Evolutionary conservation across 176 grass and related monocot species (phyloP), one percentile per base, ranked within the genome.

Genomic region (Rhynchospora tenuis): DNA sequence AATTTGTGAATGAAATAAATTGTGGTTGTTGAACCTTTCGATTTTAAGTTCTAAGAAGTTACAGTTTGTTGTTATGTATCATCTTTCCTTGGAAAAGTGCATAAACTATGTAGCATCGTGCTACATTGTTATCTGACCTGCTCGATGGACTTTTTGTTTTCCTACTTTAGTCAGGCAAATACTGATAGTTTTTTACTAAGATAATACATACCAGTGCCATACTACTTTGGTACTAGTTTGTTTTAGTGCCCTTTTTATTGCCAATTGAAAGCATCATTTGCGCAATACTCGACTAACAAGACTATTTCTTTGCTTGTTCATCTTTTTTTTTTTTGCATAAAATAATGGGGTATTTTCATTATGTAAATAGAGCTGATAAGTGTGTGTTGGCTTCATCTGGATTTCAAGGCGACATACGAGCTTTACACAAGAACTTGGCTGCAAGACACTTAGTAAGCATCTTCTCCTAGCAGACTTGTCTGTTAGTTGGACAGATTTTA

Each of bases 331-430:
- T 55, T 50, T 52, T 17, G 50, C 24, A 76, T 29, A 24, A 24
- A 64, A 77, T 42, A 70, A 57, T 75, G 43, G 48, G 10, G 48
- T 85, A 23, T 42, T 9, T 64, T 63, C 55, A 11, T 85, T 58
- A 11, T 90, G 4, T 78, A 44, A 77, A 77, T 80, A 99, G 97
- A 68, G 89, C 93, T 52, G 93, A 99, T 42, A 96, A 96, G 88
- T 92, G 89, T 73, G 83, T 93, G 20, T 69, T 99, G 83, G 91
- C 93, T 46, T 93, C 97, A 62, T 99, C 97, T 1, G 97, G 93
- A 73, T 99, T 95, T 61, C 97, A 99, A 86, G 97, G 93, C 71
- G 97, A 99, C 83, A 93, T 99, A 67, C 92, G 94, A 84, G 97
- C 97, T 90, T 79, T 99, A 42, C 97, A 99, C 79, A 99, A 99